A percentile compares a stretch with the other conserved stretches of the same genome.
Conservation (phyloP, 768 basidiomycete species). For the Pleurotus pulmonarius region DNA sequence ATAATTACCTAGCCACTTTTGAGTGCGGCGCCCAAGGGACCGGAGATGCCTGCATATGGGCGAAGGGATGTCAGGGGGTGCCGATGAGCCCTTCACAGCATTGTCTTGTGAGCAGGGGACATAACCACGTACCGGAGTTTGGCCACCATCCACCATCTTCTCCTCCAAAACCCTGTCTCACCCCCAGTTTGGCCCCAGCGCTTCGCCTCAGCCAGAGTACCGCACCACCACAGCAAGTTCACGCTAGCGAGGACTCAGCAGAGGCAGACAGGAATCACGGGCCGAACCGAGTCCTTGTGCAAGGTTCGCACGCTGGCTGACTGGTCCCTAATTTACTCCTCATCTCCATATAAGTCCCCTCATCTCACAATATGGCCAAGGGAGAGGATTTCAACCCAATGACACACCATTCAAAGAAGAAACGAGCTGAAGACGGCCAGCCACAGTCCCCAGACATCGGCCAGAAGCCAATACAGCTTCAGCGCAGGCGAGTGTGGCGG, state of each 20-base stretch:
- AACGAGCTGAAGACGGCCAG: conserved; percentile 59
- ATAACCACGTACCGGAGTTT: not conserved
- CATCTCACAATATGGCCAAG: conserved; percentile 35
- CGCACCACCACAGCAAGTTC: no score
- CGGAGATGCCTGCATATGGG: not conserved
- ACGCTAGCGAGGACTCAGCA: not conserved
- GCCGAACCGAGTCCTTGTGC: conserved; percentile 8
- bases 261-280: conserved; percentile 1
- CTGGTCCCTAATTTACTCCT: conserved; percentile 4
- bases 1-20: not conserved
- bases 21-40: not conserved
- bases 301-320: conserved; percentile 2
- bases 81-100: not conserved
- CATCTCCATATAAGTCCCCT: conserved; percentile 6
- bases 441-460: conserved; percentile 51
- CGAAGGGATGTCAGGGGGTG: not conserved
- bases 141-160: not conserved
- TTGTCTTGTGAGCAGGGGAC: not conserved
- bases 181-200: no score
- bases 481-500: conserved; percentile 80
- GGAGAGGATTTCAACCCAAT: conserved; percentile 45
- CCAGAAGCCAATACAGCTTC: conserved; percentile 71
- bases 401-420: conserved; percentile 70
- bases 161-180: not conserved
- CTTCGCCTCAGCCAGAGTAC: no score